Evolutionary conservation across 257 asterid genomes (phyloP), one percentile per base, ranked within the genome.

Genomic region (Ehretia macrophylla): DNA sequence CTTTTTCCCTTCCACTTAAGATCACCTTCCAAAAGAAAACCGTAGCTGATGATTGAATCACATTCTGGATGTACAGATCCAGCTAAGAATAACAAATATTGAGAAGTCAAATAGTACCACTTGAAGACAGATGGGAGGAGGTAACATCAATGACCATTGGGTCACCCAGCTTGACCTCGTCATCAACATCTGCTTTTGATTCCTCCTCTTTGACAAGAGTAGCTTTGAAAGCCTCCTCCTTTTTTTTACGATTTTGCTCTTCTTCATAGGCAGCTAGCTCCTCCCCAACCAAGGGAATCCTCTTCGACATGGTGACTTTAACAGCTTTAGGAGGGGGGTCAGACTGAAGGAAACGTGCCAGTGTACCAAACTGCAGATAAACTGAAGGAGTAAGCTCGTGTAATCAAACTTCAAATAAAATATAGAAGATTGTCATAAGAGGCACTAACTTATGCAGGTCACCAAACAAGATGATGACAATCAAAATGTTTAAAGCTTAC

Each of bases 241-340:
- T 78, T 70, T 73, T 83, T 64, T 74, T 84, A n/a, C 81, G 84
- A 56, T 75, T 79, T 74, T 85, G 95, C 72, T 86, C 97, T 79
- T 89, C 97, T 78, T 93, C 99, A 77, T 93, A 93, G 62, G 99
- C 99, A 74, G 96, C 95, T 81, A 93, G 75, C 80, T 93, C 99
- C 77, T 93, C 99, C 69, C 97, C 99, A 71, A 79, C 95, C 78
- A 93, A 85, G 58, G 97, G 97, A 58, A 86, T 73, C 73, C 97
- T 89, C 82, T 78, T 79, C 45, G 99, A 86, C 92, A 89, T 79
- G 68, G 82, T 89, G 66, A 93, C 99, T 76, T 93, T 93, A 75
- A 93, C 99, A 72, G 95, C 97, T 85, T 85, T 89, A 53, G 99
- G 99, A 63, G 99, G 97, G 50, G 99, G 99, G 71, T 89, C 97